Percentiles rank a stretch among this genome's conserved stretches.
Evolutionary conservation across 148 eudicot genomes (phyloP).

Genomic region (Pouteria glomerata): DNA sequence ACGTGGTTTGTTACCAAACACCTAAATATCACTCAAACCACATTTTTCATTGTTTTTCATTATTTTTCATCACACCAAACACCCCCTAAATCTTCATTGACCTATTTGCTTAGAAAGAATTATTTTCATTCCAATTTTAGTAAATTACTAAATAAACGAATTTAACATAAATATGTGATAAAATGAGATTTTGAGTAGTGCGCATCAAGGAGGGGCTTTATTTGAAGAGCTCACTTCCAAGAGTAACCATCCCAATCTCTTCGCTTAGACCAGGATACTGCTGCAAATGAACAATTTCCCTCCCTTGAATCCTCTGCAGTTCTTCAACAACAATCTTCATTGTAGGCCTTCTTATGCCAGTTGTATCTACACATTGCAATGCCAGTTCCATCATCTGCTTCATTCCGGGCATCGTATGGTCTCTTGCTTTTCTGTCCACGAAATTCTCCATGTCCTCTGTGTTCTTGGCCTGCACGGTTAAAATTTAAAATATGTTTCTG

Average conservation of each 20-base stretch:
- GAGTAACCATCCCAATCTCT: constrained; percentile 12
- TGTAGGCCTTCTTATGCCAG: constrained; percentile 5
- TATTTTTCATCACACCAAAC: no score
- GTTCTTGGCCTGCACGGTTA: constrained; percentile 7
- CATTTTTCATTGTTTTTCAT: no score
- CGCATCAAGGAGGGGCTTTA: no score
- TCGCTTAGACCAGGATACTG: constrained; percentile 8
- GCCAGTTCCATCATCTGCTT: constrained; percentile 11
- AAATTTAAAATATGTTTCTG: neutral
- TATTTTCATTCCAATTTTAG: no score
- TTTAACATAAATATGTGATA: no score
- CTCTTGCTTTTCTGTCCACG: constrained; percentile 12
- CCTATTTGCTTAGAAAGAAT: no score
- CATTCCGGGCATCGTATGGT: neutral
- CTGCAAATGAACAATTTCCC: constrained; percentile 12
- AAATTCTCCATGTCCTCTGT: neutral
- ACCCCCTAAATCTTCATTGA: no score
- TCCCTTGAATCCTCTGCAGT: constrained; percentile 9
- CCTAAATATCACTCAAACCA: no score
- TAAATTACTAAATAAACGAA: no score
- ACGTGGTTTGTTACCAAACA: no score
- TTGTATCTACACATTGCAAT: constrained; percentile 7
- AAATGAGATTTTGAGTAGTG: no score
- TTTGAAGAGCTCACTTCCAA: constrained; percentile 20
- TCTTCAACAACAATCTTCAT: constrained; percentile 14